These are phyloP conservation scores for Moelleriella libera DNA, from an alignment of 2,329 filamentous ascomycete species.

Conservation along the genomic window DNA sequence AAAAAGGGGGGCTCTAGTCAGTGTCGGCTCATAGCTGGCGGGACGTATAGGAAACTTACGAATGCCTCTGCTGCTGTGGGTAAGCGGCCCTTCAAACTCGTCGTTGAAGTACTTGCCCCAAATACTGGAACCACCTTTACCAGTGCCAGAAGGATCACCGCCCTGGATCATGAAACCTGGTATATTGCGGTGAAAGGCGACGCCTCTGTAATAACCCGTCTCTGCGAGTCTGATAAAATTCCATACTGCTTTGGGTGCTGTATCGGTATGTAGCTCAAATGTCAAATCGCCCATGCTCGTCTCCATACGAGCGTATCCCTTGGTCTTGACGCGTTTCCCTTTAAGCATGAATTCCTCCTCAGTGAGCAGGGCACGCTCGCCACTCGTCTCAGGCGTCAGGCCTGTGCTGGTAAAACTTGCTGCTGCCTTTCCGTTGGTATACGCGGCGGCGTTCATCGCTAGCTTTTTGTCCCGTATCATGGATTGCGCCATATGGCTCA, in stretches of 20 bases:
- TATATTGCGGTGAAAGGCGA: constrained; percentile 87
- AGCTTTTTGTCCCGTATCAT: constrained; percentile 40
- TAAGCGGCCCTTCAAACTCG: constrained; percentile 78
- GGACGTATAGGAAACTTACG: constrained; percentile 10
- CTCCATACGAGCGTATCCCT: constrained; percentile 80
- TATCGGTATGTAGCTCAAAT: constrained; percentile 80
- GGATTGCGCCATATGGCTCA: constrained; percentile 6
- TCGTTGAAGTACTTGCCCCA: constrained; percentile 94
- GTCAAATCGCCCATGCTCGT: constrained; percentile 79
- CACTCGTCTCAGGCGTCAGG: constrained; percentile 80
- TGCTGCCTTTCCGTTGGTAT: constrained; percentile 83
- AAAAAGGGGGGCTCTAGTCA: constrained; percentile 1
- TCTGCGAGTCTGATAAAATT: constrained; percentile 86
- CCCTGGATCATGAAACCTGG: constrained; percentile 97
- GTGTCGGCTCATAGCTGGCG: too few relatives aligned
- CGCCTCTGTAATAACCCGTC: constrained; percentile 75
- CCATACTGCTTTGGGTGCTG: constrained; percentile 87
- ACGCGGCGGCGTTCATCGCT: constrained; percentile 73
- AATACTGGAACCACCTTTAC: constrained; percentile 75
- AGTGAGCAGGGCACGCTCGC: constrained; percentile 70
- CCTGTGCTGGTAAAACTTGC: constrained; percentile 94
- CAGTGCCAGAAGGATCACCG: constrained; percentile 85
- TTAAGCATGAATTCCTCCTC: constrained; percentile 97
- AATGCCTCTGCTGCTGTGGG: constrained; percentile 69
- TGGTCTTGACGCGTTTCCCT: constrained; percentile 74